phyloP scores from a whole-genome alignment of 129 eudicot species.

The Chrysanthemum seticuspe region DNA sequence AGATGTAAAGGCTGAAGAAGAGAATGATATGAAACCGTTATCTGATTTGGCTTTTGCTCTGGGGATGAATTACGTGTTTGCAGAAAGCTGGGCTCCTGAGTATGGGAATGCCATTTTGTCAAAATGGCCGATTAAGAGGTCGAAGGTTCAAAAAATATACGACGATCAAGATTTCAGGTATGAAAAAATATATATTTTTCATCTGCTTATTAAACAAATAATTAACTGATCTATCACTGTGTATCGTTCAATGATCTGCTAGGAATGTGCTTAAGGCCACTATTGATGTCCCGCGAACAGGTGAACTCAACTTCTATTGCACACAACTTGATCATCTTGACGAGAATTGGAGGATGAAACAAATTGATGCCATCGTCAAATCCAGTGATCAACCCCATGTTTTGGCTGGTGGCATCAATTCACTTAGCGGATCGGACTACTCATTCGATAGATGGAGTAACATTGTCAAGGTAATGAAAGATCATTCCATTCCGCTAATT shows the following conservation, averaged over 20 bases:
- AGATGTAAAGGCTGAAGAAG: constrained; percentile 95
- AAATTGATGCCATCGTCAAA: constrained; percentile 65
- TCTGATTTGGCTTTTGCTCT: constrained; percentile 79
- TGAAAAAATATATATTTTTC: too few species aligned
- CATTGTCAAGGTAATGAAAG: constrained; percentile 63
- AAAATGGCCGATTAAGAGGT: constrained; percentile 83
- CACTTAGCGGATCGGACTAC: constrained; percentile 79
- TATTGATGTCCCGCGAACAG: constrained; percentile 67
- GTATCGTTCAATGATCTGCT: background rate
- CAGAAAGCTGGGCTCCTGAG: constrained; percentile 98
- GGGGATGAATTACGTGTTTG: constrained; percentile 89
- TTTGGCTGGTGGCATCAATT: constrained; percentile 84
- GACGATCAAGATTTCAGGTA: constrained; percentile 91
- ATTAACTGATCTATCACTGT: background rate
- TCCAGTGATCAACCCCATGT: constrained; percentile 82
- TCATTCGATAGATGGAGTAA: constrained; percentile 71
- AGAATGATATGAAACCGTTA: constrained; percentile 69
- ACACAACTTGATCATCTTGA: constrained; percentile 89
- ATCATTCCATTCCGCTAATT: background rate
- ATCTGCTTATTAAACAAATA: too few species aligned
- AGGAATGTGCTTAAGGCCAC: constrained; percentile 96
- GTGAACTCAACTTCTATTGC: constrained; percentile 73
- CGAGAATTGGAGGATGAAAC: constrained; percentile 89
- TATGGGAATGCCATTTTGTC: constrained; percentile 91
- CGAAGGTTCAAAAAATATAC: constrained; percentile 67